Base-by-base conservation (phyloP, 2,329 filamentous ascomycete species). In the Ceratocystis eucalypticola region DNA sequence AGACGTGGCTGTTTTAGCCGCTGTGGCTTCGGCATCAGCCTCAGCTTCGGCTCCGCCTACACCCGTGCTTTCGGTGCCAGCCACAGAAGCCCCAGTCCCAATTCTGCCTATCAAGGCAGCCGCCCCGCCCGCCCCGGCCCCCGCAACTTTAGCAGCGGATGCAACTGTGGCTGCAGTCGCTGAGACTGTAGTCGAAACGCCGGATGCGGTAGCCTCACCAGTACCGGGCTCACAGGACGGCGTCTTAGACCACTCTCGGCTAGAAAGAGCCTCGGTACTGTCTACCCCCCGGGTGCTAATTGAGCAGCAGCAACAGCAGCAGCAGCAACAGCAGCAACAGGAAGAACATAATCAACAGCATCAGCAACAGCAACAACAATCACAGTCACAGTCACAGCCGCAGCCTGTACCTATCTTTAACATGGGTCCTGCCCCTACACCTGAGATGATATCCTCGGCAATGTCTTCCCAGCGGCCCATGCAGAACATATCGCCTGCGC, bases 381-480 rank as follows among this genome's bases (percentile, higher is more conserved):
- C 10, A 20, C 22, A 46, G 61, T 44, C 33, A 6, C 37, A 62
- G 5, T 15, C 37, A 28, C 61, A 62, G 15, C 44, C 33, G n/a
- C 61, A 62, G 22, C 44, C 20, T n/a, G 25, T 48, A 30, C 28
- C 55, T 7, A 50, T 48, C 20, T 63, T 63, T 17, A 48, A 30
- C 41, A 63, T 55, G 20, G 44, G 28, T 41, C 28, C 46, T 41
- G 64, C 64, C 7, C 64, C 53, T 30, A 65, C 64, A 5, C 50
- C 64, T 7, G 53, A 65, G 45, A 61, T 65, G 55, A 37, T 59
- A 4, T 55, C 66, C 15, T 25, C 66, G 28, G 45, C 55, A 25
- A 59, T 67, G 37, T 57, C 59, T 25, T 37, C 66, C 12, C 44
- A 55, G 41, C 62, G 50, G 22, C 22, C 61, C 6, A 25, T 63